These are phyloP conservation scores for Kodamaea leandrae DNA, from an alignment of 805 yeast species.

Conservation along the genomic window DNA sequence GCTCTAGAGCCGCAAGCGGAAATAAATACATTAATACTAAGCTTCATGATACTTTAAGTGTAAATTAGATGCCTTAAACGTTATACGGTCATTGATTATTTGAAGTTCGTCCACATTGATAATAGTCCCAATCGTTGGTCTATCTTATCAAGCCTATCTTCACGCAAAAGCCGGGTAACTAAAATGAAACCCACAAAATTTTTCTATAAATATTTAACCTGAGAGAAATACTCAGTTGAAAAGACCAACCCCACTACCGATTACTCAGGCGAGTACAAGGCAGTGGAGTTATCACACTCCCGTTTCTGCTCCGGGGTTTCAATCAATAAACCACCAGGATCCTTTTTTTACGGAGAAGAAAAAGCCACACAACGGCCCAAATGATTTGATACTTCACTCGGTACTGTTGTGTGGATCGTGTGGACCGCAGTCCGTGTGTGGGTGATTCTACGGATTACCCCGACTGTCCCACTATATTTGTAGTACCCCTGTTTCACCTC, in stretches of 20 bases:
- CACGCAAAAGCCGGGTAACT: background rate
- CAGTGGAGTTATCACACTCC: slow-evolving; percentile 38
- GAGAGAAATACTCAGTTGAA: too few species aligned
- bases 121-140: background rate
- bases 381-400: slow-evolving; percentile 49
- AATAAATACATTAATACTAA: background rate
- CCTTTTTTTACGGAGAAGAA: slow-evolving; percentile 58
- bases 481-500: too few species aligned
- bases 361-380: slow-evolving; percentile 43
- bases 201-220: background rate
- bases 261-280: slow-evolving; percentile 6
- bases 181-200: background rate
- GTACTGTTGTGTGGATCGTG: slow-evolving; percentile 48
- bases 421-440: slow-evolving; percentile 18
- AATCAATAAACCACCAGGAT: slow-evolving; percentile 53
- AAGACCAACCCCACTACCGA: background rate
- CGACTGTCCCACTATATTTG: slow-evolving; percentile 9
- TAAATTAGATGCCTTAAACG: too few species aligned
- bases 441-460: background rate
- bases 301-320: slow-evolving; percentile 60
- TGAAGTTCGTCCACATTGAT: too few species aligned
- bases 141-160: background rate
- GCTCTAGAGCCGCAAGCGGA: slow-evolving; percentile 1
- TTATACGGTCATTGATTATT: too few species aligned
- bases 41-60: too few species aligned